Evolutionary conservation across 2,329 filamentous ascomycete species (phyloP).

Genomic region (Cordyceps farinosa): DNA sequence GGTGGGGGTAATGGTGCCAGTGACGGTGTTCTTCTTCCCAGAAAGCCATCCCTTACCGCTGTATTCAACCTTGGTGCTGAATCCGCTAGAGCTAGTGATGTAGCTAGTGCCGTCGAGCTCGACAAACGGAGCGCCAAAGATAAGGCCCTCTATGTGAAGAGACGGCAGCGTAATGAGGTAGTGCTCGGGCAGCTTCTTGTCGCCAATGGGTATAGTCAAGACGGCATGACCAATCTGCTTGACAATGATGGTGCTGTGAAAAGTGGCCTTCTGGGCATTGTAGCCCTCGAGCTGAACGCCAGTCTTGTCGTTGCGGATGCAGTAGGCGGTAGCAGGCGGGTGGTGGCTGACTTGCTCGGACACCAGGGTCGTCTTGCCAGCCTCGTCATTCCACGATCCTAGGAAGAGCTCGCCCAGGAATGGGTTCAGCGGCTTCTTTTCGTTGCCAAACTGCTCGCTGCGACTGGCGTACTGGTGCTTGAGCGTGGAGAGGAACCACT

Average conservation of each 20-base stretch:
- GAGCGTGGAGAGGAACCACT: slow-evolving; percentile 92
- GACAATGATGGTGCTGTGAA: slow-evolving; percentile 88
- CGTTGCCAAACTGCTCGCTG: slow-evolving; percentile 78
- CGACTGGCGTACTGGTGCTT: slow-evolving; percentile 76
- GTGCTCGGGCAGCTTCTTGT: slow-evolving; percentile 50
- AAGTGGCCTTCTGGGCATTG: slow-evolving; percentile 94
- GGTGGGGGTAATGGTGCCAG: slow-evolving; percentile 68
- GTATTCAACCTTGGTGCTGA: slow-evolving; percentile 87
- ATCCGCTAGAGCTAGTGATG: slow-evolving; percentile 84
- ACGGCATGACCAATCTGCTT: slow-evolving; percentile 92
- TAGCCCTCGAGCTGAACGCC: slow-evolving; percentile 81
- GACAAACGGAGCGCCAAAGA: slow-evolving; percentile 81
- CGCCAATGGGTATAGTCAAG: slow-evolving; percentile 61
- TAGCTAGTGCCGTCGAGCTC: slow-evolving; percentile 83
- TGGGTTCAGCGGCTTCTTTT: slow-evolving; percentile 97
- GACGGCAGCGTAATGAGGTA: slow-evolving; percentile 90
- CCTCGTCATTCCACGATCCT: slow-evolving; percentile 80
- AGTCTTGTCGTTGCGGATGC: slow-evolving; percentile 80
- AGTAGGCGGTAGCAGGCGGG: slow-evolving; percentile 91
- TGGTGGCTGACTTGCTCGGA: slow-evolving; percentile 96
- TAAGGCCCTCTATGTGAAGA: slow-evolving; percentile 89
- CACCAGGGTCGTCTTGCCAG: slow-evolving; percentile 78
- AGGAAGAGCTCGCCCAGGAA: slow-evolving; percentile 94
- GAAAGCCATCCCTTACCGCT: slow-evolving; percentile 90
- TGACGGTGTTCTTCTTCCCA: slow-evolving; percentile 92